phyloP scores from a whole-genome alignment of 108 stramenopile genomes.

The Pseudonitzschia pungens region DNA sequence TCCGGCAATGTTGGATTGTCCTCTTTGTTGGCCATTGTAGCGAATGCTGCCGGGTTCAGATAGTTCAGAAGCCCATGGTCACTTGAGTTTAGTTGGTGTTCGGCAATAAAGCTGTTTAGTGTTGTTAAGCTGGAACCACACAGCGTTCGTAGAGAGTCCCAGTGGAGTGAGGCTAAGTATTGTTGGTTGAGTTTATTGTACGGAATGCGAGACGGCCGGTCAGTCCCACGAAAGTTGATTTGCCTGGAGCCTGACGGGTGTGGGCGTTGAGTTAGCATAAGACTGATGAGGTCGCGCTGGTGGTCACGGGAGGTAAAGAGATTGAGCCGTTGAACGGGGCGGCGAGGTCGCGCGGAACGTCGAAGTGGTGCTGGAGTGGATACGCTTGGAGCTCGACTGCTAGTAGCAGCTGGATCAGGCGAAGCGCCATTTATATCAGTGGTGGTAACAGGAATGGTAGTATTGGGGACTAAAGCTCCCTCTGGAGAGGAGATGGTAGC shows the following conservation, averaged over 20 bases:
- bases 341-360: too few species aligned
- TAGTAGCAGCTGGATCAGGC: too few species aligned
- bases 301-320: neutral
- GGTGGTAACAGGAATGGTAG: neutral
- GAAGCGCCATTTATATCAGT: too few species aligned
- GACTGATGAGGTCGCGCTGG: neutral
- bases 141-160: neutral
- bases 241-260: neutral
- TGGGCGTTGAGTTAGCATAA: neutral
- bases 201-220: neutral
- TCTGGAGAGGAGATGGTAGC: too few species aligned
- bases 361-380: neutral
- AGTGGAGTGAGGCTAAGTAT: neutral
- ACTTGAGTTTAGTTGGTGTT: neutral
- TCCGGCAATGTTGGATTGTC: conserved; percentile 41
- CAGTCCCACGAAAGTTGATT: neutral
- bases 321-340: too few species aligned
- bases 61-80: neutral
- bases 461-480: too few species aligned
- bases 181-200: neutral
- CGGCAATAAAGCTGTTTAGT: neutral
- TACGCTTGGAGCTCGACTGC: neutral
- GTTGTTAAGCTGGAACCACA: neutral
- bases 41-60: neutral
- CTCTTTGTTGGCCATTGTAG: conserved; percentile 7